Evolutionary conservation across 192 early-diverging fungal species (phyloP).

Genomic region (Jimgerdemannia flammicorona): DNA sequence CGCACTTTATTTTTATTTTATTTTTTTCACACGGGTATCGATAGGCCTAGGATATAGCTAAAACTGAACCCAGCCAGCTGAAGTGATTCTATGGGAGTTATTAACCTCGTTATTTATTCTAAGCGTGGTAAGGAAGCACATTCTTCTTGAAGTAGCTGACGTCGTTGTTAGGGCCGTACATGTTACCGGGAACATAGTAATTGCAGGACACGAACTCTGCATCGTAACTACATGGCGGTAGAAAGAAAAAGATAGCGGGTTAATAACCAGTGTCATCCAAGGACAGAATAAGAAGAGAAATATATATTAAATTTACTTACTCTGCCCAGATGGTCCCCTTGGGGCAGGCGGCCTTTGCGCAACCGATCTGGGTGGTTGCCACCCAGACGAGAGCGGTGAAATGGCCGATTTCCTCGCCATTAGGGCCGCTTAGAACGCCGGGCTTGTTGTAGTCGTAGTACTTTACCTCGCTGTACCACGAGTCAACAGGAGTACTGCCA

Average conservation of each 20-base stretch:
- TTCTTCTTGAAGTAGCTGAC: background rate
- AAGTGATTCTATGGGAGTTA: background rate
- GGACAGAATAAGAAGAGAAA: no score
- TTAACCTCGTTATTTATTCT: background rate
- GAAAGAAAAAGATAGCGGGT: background rate
- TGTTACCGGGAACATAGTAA: background rate
- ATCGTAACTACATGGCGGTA: background rate
- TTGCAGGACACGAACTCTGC: constrained; percentile 1
- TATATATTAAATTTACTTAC: background rate
- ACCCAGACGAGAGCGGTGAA: constrained; percentile 27
- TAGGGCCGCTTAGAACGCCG: constrained; percentile 16
- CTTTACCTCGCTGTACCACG: constrained; percentile 43
- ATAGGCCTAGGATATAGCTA: no score
- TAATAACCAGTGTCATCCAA: no score
- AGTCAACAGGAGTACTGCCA: constrained; percentile 18
- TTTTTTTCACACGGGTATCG: no score
- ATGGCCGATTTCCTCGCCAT: background rate
- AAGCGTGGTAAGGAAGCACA: background rate
- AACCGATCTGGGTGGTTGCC: constrained; percentile 25
- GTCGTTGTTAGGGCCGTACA: background rate
- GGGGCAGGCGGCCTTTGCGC: constrained; percentile 21
- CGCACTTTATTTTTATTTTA: no score
- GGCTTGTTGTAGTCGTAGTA: constrained; percentile 39
- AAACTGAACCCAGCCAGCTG: background rate
- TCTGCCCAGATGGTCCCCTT: background rate